Evolutionary conservation across 208 protist genomes (phyloP).

Genomic region (Trypanosoma cruzi): DNA sequence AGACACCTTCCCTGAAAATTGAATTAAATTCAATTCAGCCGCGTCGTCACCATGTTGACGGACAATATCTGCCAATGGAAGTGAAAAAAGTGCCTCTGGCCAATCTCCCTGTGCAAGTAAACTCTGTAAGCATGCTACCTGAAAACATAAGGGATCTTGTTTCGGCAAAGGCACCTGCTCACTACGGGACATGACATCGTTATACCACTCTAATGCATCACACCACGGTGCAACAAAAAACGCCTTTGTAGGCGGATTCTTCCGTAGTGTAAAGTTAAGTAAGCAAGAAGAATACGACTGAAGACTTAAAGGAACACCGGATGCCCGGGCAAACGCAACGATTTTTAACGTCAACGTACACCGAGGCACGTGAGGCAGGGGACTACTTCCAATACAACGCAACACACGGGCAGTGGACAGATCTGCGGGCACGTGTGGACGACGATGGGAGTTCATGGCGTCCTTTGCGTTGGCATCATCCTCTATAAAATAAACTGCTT

Average conservation of each 20-base stretch:
- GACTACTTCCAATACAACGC: conserved; percentile 23
- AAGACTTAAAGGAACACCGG: conserved; percentile 9
- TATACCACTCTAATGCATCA: conserved; percentile 30
- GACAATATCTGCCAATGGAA: conserved; percentile 6
- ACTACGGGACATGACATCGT: not conserved
- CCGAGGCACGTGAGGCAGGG: conserved; percentile 9
- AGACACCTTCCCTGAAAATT: not conserved
- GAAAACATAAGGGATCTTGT: conserved; percentile 7
- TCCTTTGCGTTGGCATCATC: not conserved
- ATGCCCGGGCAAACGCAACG: conserved; percentile 19
- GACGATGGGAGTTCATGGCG: not conserved
- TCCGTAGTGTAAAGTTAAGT: conserved; percentile 25
- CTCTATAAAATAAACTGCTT: not conserved
- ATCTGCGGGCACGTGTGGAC: conserved; percentile 6
- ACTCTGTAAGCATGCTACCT: conserved; percentile 16
- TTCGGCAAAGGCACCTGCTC: not conserved
- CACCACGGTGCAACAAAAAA: conserved; percentile 21
- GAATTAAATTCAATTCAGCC: not conserved
- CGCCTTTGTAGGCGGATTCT: not conserved
- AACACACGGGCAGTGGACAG: conserved; percentile 17
- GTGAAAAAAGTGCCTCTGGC: conserved; percentile 18
- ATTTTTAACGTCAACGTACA: conserved; percentile 17
- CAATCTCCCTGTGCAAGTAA: conserved; percentile 30
- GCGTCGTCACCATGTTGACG: not conserved
- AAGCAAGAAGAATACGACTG: conserved; percentile 15